Conservation (phyloP, 306 rosid species). For the Bauhinia variegata region DNA sequence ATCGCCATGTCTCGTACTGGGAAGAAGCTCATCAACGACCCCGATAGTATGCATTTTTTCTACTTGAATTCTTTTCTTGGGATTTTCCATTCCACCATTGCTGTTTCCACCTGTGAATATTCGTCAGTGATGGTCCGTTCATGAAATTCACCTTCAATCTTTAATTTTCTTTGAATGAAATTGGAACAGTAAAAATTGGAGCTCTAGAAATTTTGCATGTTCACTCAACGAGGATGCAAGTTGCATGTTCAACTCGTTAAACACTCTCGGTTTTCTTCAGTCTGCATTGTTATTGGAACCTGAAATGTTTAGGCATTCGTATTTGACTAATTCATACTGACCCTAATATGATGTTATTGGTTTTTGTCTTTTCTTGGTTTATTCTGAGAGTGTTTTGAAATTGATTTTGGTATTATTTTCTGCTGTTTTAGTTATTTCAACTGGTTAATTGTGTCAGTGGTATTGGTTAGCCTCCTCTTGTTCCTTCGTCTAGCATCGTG, state of each 20-base stretch:
- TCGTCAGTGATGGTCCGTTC: conserved; percentile 1
- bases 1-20: conserved; percentile 66
- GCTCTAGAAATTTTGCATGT: background rate
- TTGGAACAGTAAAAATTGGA: conserved; percentile 7
- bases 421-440: background rate
- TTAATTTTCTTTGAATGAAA: background rate
- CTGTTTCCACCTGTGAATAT: background rate
- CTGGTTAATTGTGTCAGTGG: background rate
- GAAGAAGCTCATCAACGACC: conserved; percentile 90
- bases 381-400: background rate
- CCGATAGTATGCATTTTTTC: conserved; percentile 52
- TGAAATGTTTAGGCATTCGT: conserved; percentile 29
- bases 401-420: background rate
- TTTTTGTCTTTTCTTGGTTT: background rate
- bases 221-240: conserved; percentile 1
- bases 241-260: background rate
- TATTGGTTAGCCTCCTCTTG: background rate
- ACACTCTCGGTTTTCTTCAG: conserved; percentile 26
- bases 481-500: background rate
- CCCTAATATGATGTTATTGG: background rate
- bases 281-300: background rate
- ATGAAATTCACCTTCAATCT: conserved; percentile 17
- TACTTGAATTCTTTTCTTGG: conserved; percentile 6
- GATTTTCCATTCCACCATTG: background rate
- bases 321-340: conserved; percentile 32